phyloP scores from a whole-genome alignment of 2,329 filamentous ascomycete genomes.

The Westerdykella ornata region DNA sequence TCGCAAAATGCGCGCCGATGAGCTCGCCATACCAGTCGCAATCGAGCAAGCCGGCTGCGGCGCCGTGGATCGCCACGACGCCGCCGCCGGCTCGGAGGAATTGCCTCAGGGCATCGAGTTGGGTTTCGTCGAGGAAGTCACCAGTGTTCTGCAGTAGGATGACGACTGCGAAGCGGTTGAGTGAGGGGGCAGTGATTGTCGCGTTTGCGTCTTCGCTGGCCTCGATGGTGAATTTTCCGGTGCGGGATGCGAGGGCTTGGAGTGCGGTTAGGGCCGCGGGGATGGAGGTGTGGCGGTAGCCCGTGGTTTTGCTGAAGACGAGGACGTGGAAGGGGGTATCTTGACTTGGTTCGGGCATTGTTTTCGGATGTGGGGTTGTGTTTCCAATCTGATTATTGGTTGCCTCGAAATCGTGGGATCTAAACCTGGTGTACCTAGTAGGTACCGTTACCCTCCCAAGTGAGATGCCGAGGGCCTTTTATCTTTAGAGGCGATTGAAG shows the following conservation, averaged over 20 bases:
- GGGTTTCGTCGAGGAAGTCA: background rate
- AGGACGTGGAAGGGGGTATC: slow-evolving; percentile 10
- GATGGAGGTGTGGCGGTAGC: slow-evolving; percentile 26
- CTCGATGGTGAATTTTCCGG: slow-evolving; percentile 7
- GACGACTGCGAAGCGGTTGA: slow-evolving; percentile 2
- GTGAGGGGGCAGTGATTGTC: slow-evolving; percentile 7
- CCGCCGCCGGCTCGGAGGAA: slow-evolving; percentile 19
- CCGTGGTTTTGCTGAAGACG: slow-evolving; percentile 23
- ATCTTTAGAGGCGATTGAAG: too few relatives aligned
- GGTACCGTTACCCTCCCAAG: too few relatives aligned
- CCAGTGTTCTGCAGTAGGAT: slow-evolving; percentile 5
- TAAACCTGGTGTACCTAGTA: too few relatives aligned
- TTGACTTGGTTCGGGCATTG: too few relatives aligned
- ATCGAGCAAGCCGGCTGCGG: slow-evolving; percentile 20
- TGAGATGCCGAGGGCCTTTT: too few relatives aligned
- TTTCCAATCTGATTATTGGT: too few relatives aligned
- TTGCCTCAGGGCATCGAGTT: slow-evolving; percentile 12
- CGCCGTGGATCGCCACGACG: slow-evolving; percentile 21
- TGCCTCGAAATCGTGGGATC: too few relatives aligned
- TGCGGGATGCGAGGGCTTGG: slow-evolving; percentile 6
- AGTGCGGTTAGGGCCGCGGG: slow-evolving; percentile 13
- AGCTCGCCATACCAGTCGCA: slow-evolving; percentile 18
- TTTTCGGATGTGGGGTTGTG: too few relatives aligned
- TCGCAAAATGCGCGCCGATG: slow-evolving; percentile 23
- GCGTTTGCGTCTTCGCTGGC: slow-evolving; percentile 18